Evolutionary conservation across 345 rosid genomes (phyloP).

Genomic region (Lumnitzera racemosa): DNA sequence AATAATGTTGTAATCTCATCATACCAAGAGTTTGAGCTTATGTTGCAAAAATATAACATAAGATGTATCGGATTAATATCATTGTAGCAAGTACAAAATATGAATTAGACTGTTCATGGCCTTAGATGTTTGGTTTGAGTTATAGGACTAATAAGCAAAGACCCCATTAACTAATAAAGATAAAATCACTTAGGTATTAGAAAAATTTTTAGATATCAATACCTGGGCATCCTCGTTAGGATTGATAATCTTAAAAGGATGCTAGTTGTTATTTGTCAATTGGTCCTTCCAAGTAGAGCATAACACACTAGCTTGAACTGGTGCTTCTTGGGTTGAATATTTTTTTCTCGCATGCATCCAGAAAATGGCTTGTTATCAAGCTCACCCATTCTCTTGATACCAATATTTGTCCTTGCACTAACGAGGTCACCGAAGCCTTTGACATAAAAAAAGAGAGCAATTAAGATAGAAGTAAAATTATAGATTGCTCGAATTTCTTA

Average conservation of each 20-base stretch:
- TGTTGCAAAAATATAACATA: no score
- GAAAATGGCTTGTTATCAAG: constrained; percentile 51
- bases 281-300: constrained; percentile 71
- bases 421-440: constrained; percentile 9
- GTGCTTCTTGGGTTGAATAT: constrained; percentile 41
- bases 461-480: constrained; percentile 28
- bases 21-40: no score
- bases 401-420: constrained; percentile 28
- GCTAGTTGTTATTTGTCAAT: constrained; percentile 48
- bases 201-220: constrained; percentile 1
- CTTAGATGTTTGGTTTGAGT: no score
- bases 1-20: no score
- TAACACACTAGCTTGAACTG: constrained; percentile 33
- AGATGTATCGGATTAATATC: no score
- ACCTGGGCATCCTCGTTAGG: constrained; percentile 33
- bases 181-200: not conserved
- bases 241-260: constrained; percentile 47
- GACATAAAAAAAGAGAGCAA: no score
- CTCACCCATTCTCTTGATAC: constrained; percentile 79
- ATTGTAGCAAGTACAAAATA: no score
- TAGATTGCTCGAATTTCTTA: constrained; percentile 71
- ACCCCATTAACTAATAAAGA: no score
- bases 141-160: no score
- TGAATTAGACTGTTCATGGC: no score
- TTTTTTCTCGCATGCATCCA: constrained; percentile 39